Evolutionary conservation across 179 eudicot species (phyloP), one percentile per base, ranked within the genome.

Genomic region (Monotropa hypopitys): DNA sequence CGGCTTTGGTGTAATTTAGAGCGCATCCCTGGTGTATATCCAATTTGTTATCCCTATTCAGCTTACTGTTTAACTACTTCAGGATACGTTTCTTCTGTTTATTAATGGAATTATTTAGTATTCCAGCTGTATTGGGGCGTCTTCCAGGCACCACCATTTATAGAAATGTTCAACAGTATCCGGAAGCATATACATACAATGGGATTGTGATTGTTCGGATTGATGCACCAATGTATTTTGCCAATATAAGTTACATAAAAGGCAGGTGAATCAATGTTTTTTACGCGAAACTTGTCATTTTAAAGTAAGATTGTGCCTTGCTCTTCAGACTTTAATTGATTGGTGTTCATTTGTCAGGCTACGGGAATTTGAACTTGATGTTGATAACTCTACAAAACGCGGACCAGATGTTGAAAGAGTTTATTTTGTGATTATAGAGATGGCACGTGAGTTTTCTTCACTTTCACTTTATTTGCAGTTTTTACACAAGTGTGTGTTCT

Each of bases 81-180:
- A 18, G 23, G 47, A 49, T 42, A 7, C 2, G 4, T 21, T 33
- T 42, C 12, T 68, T 42, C 72, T 57, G 16, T 42, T 38, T 38
- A 53, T 61, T 47, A 43, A 73, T 76, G 50, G 33, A 21, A 73
- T 71, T 63, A 62, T 72, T 40, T 20, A 62, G 72, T 76, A 33
- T 68, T 85, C 86, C 96, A 96, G 99, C 99, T 84, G 87, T 88
- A 70, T 84, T 96, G 89, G 99, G 99, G 16, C 99, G 99, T 68
- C 97, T 96, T 76, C 99, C 99, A 0, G 99, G 99, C 51, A 96
- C 99, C 70, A 96, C 97, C 71, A 89, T 93, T n/a, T 96, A 96
- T 54, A 88, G 99, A 84, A 96, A 96, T 86, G 84, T 80, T 79
- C 81, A 87, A 85, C 99, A 96, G 80, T 96, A 96, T 81, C 97